A percentile compares a stretch with the other conserved stretches of the same genome.
Conservation (phyloP, 352 stramenopile species). For the Aphanomyces stellatus region DNA sequence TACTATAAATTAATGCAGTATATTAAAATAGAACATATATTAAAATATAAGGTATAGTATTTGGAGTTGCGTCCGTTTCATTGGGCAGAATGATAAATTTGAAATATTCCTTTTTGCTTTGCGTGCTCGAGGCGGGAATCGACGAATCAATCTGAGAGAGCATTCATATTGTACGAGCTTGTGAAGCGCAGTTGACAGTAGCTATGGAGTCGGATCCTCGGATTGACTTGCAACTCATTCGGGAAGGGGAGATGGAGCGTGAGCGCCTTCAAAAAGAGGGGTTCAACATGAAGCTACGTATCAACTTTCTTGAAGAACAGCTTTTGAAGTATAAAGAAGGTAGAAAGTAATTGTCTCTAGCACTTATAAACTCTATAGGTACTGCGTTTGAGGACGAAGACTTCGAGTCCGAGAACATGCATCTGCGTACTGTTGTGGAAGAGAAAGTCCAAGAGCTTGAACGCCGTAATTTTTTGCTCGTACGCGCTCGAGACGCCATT, state of each 20-base stretch:
- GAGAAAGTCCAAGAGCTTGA: conserved; percentile 21
- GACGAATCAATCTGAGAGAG: background rate
- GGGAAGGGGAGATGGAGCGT: conserved; percentile 23
- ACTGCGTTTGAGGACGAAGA: conserved; percentile 51
- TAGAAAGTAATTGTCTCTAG: background rate
- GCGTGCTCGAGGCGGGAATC: background rate
- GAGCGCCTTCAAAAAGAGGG: conserved; percentile 61
- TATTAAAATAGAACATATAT: no score
- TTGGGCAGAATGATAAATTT: background rate
- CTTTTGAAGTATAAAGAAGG: conserved; percentile 50
- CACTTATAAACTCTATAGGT: conserved; percentile 2
- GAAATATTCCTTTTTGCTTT: background rate
- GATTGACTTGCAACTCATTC: conserved; percentile 8
- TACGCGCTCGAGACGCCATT: conserved; percentile 17
- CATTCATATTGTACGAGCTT: background rate
- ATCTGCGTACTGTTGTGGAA: conserved; percentile 26
- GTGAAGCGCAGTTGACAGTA: background rate
- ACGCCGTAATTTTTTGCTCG: conserved; percentile 12
- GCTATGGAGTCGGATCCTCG: conserved; percentile 11
- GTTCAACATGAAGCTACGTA: conserved; percentile 61
- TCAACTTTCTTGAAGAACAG: conserved; percentile 59
- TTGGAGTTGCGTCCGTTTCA: no score
- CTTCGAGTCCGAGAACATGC: conserved; percentile 48
- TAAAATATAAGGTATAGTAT: no score
- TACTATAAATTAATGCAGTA: no score